Conservation (phyloP, 2,329 filamentous ascomycete species). For the Aspergillus pseudoviridinutans region DNA sequence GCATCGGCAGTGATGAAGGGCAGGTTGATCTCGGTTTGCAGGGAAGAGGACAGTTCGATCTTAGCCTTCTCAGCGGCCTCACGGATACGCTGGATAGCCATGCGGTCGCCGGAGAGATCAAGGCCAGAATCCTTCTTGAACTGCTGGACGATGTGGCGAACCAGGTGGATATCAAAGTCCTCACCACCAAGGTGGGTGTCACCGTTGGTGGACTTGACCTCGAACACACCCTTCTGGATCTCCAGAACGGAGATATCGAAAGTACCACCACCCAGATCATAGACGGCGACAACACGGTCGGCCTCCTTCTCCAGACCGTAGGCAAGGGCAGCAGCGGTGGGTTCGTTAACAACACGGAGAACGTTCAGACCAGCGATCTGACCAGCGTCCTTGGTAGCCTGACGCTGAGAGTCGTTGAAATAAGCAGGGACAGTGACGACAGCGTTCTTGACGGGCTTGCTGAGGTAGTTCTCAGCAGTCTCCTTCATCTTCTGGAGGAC, state of each 20-base stretch:
- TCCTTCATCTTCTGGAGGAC: constrained; percentile 99
- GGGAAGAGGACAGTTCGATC: constrained; percentile 93
- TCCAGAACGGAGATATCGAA: constrained; percentile 98
- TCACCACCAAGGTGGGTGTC: constrained; percentile 98
- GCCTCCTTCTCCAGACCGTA: constrained; percentile 95
- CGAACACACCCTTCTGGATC: constrained; percentile 96
- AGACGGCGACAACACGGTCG: constrained; percentile 87
- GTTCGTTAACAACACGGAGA: constrained; percentile 96
- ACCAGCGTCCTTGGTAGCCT: constrained; percentile 96
- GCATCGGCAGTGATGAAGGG: constrained; percentile 97
- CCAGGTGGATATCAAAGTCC: constrained; percentile 93
- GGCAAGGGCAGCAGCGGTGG: constrained; percentile 89
- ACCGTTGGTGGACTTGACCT: constrained; percentile 99
- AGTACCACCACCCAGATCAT: constrained; percentile 96
- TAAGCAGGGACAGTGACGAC: constrained; percentile 96
- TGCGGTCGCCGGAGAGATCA: constrained; percentile 86
- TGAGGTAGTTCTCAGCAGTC: constrained; percentile 89
- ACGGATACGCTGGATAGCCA: constrained; percentile 98
- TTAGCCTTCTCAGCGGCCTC: constrained; percentile 99
- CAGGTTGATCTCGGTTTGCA: constrained; percentile 96
- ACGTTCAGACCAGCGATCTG: constrained; percentile 95
- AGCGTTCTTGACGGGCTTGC: constrained; percentile 88
- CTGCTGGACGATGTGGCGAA: constrained; percentile 86
- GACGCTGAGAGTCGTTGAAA: constrained; percentile 98
- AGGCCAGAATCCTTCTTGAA: constrained; percentile 96